Base-by-base conservation (phyloP, 2,329 filamentous ascomycete species). In the Xylariaceae sp. region DNA sequence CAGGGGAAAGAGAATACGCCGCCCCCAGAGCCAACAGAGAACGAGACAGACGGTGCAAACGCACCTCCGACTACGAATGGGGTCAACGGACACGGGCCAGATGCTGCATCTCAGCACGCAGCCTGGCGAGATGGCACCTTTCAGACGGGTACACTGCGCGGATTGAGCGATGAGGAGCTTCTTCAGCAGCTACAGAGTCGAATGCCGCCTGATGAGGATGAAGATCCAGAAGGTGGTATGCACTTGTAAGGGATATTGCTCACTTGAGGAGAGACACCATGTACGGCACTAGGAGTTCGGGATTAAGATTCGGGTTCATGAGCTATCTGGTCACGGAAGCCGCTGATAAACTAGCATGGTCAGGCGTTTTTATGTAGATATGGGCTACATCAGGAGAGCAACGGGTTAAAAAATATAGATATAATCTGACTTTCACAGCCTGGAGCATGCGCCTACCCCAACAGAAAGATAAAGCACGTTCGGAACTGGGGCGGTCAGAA, bases 51-150 rank as follows among this genome's bases (percentile, higher is more conserved):
- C 31, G 33, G 45, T 6, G 48, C 52, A 14, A 35, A 51, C 2
- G 5, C 46, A n/a, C 45, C 44, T 18, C 14, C 42, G 5, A 17
- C 44, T 17, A 54, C 57, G 12, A 62, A 61, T n/a, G 59, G 61
- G 1, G 58, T 62, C 9, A 64, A 65, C 14, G 63, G 62, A 5
- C 54, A 60, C 42, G 52, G 44, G 19, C 45, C 53, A 27, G 31
- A 12, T 30, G 49, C 40, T 9, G 50, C 53, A 32, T 44, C 48
- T 17, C 61, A 49, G 47, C 69, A 71, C 48, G 67, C 73, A 39
- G 73, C 82, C 0, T 85, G 82, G 82, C 72, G 64, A 27, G 82
- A 86, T 60, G 82, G 82, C 19, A 85, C 82, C 1, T 85, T 85
- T 59, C 77, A 81, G 62, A 80, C 76, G 1, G 82, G 82, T 10